A percentile compares a stretch with the other conserved stretches of the same genome.
Evolutionary conservation across 2,329 filamentous ascomycete genomes (phyloP).

Genomic region (Colletotrichum aenigma): DNA sequence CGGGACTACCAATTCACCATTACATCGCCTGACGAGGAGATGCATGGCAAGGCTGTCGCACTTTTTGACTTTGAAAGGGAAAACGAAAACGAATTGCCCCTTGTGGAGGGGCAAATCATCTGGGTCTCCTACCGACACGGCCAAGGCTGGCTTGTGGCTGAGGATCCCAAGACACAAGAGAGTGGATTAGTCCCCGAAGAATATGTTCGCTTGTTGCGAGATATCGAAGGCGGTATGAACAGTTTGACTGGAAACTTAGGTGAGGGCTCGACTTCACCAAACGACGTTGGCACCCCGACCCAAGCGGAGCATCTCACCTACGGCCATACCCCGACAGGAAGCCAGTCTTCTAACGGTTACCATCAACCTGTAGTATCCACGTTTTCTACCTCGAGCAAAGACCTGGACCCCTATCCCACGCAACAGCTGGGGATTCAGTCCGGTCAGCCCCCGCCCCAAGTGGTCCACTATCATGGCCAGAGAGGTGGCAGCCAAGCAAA

Average conservation of each 20-base stretch:
- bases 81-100: slow-evolving; percentile 93
- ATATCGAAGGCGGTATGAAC: slow-evolving; percentile 89
- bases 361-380: slow-evolving; percentile 71
- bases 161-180: slow-evolving; percentile 93
- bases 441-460: slow-evolving; percentile 67
- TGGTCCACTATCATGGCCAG: slow-evolving; percentile 71
- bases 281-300: slow-evolving; percentile 64
- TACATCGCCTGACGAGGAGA: slow-evolving; percentile 93
- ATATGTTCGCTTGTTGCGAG: slow-evolving; percentile 88
- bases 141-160: slow-evolving; percentile 95
- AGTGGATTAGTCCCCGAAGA: slow-evolving; percentile 95
- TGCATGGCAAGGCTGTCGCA: slow-evolving; percentile 95
- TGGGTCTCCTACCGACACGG: slow-evolving; percentile 96
- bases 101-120: slow-evolving; percentile 94
- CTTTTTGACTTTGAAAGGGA: slow-evolving; percentile 94
- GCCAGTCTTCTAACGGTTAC: slow-evolving; percentile 62
- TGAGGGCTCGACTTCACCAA: slow-evolving; percentile 57
- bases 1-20: slow-evolving; percentile 95
- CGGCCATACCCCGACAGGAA: slow-evolving; percentile 18
- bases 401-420: slow-evolving; percentile 71
- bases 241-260: slow-evolving; percentile 68
- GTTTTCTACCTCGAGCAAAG: slow-evolving; percentile 73
- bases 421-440: slow-evolving; percentile 66
- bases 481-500: slow-evolving; percentile 71
- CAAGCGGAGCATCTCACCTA: slow-evolving; percentile 57